Conservation (phyloP, 1,284 basidiomycete genomes). For the Anthracocystis walkeri region DNA sequence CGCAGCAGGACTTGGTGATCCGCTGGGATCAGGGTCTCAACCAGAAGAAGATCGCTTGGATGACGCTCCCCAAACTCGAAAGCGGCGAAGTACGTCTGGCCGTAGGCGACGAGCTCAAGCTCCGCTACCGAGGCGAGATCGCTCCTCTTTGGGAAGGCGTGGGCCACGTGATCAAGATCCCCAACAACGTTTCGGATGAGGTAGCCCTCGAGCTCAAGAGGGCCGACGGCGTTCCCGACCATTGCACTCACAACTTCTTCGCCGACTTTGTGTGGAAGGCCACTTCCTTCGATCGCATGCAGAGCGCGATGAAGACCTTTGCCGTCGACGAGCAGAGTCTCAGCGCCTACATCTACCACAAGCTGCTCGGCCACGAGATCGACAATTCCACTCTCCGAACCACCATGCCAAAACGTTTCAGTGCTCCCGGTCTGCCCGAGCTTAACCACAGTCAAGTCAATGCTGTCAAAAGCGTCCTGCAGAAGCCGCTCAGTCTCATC, state of each 20-base stretch:
- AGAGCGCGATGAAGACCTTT: conserved; percentile 98
- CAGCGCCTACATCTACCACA: conserved; percentile 98
- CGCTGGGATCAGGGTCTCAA: conserved; percentile 98
- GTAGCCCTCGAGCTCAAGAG: conserved; percentile 92
- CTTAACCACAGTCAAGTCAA: conserved; percentile 99
- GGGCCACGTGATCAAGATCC: conserved; percentile 98
- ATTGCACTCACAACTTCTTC: conserved; percentile 92
- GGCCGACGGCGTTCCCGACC: conserved; percentile 92
- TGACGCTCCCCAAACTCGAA: conserved; percentile 93
- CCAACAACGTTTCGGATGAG: conserved; percentile 99
- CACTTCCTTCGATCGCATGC: conserved; percentile 99
- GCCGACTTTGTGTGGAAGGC: conserved; percentile 99
- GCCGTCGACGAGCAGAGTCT: conserved; percentile 99
- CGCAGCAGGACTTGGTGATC: conserved; percentile 93
- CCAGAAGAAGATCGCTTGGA: conserved; percentile 97
- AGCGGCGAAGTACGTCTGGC: conserved; percentile 96
- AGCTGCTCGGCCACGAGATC: conserved; percentile 94
- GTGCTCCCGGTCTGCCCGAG: conserved; percentile 95
- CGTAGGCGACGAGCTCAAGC: conserved; percentile 92
- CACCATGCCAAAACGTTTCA: conserved; percentile 95
- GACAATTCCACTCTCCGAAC: conserved; percentile 83
- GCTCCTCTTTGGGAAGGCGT: conserved; percentile 89
- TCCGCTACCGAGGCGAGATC: conserved; percentile 88
- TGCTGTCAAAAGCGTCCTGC: conserved; percentile 96
- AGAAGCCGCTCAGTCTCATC: conserved; percentile 97